phyloP scores from a whole-genome alignment of 371 early-diverging fungal species.

The Rozella allomycis region DNA sequence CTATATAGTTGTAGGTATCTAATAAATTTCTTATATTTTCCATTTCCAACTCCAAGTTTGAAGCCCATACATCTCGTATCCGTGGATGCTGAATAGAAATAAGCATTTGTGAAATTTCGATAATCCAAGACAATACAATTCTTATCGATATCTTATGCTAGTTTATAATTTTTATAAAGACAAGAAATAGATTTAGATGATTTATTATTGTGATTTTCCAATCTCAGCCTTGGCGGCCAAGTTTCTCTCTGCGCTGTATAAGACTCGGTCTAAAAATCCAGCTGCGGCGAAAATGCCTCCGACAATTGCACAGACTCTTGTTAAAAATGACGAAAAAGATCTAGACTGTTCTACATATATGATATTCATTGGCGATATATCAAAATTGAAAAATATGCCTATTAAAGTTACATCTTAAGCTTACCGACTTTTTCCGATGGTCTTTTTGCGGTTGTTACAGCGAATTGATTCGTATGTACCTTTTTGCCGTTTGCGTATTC shows the following conservation, averaged over 20 bases:
- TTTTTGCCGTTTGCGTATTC: conserved; percentile 34
- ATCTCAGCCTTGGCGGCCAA: conserved; percentile 56
- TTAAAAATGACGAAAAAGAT: conserved; percentile 65
- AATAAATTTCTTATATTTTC: conserved; percentile 66
- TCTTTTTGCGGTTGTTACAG: conserved; percentile 61
- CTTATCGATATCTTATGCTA: no score
- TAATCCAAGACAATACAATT: no score
- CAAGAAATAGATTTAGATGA: no score
- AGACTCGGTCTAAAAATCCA: conserved; percentile 60
- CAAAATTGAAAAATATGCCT: conserved; percentile 82
- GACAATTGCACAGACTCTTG: conserved; percentile 73
- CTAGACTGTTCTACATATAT: conserved; percentile 55
- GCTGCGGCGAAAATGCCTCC: conserved; percentile 91
- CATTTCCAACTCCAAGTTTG: conserved; percentile 92
- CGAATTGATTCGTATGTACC: conserved; percentile 71
- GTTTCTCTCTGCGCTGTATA: conserved; percentile 66
- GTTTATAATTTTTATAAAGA: no score
- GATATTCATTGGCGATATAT: conserved; percentile 90
- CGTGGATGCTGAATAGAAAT: no score
- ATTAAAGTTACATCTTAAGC: neutral
- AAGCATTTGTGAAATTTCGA: no score
- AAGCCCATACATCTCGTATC: conserved; percentile 87
- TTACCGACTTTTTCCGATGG: conserved; percentile 5
- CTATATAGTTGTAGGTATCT: conserved; percentile 77
- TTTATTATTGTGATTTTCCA: conserved; percentile 39